Evolutionary conservation across 208 protist species (phyloP).

Genomic region (Leishmania aethiopica): DNA sequence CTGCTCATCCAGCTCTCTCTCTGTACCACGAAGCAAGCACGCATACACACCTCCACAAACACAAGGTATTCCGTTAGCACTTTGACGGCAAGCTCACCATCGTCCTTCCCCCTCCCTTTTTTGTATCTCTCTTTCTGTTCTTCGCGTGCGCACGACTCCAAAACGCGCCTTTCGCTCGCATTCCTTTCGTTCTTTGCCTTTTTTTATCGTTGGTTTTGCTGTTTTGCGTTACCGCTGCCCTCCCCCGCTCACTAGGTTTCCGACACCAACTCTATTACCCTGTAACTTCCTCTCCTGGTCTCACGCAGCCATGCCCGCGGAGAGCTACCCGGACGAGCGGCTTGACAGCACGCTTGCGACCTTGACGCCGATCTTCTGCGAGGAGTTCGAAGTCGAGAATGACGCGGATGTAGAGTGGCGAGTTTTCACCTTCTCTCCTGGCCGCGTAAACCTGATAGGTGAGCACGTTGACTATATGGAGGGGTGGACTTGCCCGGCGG

Average conservation of each 20-base stretch:
- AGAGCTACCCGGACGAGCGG: constrained; percentile 53
- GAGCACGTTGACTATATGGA: constrained; percentile 93
- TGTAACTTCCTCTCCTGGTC: not conserved
- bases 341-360: constrained; percentile 46
- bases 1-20: not conserved
- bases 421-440: constrained; percentile 80
- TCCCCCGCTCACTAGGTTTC: not conserved
- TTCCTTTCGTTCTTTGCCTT: not conserved
- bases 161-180: not conserved
- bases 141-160: not conserved
- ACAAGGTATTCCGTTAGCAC: not conserved
- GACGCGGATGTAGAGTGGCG: constrained; percentile 73
- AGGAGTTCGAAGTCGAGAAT: constrained; percentile 49
- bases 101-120: no score
- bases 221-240: not conserved
- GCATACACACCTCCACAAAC: not conserved
- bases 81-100: not conserved
- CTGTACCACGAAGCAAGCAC: no score
- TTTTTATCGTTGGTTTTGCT: not conserved
- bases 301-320: constrained; percentile 32
- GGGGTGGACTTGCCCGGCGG: constrained; percentile 79
- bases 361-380: constrained; percentile 55
- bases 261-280: not conserved
- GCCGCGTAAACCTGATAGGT: constrained; percentile 91
- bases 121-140: not conserved